A percentile compares a stretch with the other conserved stretches of the same genome.
phyloP scores from a whole-genome alignment of 2,329 filamentous ascomycete genomes.

The Hymenoscyphus albidus region DNA sequence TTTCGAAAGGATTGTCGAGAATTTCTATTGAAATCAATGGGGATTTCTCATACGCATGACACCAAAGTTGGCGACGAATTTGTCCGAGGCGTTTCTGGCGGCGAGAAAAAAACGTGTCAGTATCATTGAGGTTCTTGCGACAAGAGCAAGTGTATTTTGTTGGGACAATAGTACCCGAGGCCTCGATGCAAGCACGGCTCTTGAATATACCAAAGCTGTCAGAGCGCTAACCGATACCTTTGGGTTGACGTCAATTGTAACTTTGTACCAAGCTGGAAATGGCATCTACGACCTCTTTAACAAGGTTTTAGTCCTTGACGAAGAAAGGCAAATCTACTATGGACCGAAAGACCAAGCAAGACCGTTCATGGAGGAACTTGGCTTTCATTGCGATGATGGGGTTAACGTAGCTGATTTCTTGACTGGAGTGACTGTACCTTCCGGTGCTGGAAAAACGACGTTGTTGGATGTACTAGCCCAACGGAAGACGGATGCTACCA shows the following conservation, averaged over 20 bases:
- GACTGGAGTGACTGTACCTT: conserved; percentile 49
- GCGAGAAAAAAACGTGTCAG: conserved; percentile 57
- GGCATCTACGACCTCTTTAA: conserved; percentile 68
- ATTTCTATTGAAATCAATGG: conserved; percentile 36
- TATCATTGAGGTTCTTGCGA: conserved; percentile 47
- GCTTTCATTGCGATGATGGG: conserved; percentile 58
- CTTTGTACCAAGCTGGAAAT: conserved; percentile 67
- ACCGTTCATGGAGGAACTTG: conserved; percentile 61
- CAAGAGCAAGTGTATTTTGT: conserved; percentile 47
- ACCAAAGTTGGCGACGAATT: conserved; percentile 57
- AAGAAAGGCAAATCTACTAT: conserved; percentile 63
- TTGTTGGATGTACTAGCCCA: conserved; percentile 55
- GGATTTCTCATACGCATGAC: conserved; percentile 52
- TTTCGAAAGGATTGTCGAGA: conserved; percentile 38
- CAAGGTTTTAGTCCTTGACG: conserved; percentile 65
- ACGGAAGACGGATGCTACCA: conserved; percentile 78
- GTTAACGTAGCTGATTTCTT: conserved; percentile 64
- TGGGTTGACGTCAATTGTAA: conserved; percentile 57
- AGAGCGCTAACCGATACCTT: conserved; percentile 60
- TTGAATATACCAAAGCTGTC: conserved; percentile 60
- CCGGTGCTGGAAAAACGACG: conserved; percentile 62
- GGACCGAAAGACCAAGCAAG: conserved; percentile 55
- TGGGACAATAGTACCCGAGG: conserved; percentile 67
- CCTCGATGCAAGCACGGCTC: conserved; percentile 64
- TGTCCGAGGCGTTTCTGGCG: conserved; percentile 59